phyloP scores from a whole-genome alignment of 805 yeast genomes.

The Starmerella potacharoeniae region DNA sequence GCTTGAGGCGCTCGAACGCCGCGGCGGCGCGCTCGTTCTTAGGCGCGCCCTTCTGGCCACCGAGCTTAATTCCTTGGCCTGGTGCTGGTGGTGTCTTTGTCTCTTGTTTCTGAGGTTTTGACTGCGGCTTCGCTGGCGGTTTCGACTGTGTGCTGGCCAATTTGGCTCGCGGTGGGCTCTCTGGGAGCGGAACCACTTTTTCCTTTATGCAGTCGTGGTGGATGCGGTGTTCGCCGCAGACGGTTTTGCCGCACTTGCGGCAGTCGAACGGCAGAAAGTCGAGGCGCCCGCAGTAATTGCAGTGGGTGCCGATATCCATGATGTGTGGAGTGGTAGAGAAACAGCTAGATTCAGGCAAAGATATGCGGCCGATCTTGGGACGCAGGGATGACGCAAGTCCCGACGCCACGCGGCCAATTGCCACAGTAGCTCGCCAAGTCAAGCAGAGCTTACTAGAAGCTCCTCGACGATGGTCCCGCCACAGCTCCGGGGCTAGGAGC shows the following conservation, averaged over 20 bases:
- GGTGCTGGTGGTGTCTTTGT: neutral
- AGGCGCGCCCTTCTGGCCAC: neutral
- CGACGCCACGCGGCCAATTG: neutral
- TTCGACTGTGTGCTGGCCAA: neutral
- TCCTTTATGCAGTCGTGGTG: slow-evolving; percentile 28
- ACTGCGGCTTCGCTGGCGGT: neutral
- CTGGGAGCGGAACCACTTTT: neutral
- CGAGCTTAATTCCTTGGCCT: neutral
- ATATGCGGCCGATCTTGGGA: neutral
- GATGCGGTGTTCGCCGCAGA: slow-evolving; percentile 31
- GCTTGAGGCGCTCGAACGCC: slow-evolving; percentile 14
- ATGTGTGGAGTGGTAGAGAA: neutral
- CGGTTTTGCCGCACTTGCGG: slow-evolving; percentile 28
- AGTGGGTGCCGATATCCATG: slow-evolving; percentile 33
- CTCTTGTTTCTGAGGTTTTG: neutral
- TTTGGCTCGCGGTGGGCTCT: slow-evolving; percentile 1
- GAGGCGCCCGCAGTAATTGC: slow-evolving; percentile 30
- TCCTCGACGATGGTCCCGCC: neutral
- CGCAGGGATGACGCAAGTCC: neutral
- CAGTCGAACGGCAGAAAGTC: slow-evolving; percentile 37
- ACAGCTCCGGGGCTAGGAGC: neutral
- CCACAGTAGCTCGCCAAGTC: neutral
- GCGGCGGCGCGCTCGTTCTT: slow-evolving; percentile 15
- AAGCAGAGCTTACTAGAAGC: slow-evolving; percentile 1
- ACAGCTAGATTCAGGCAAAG: neutral